phyloP scores from a whole-genome alignment of 2,329 filamentous ascomycete species.

The Aspergillus hortae region DNA sequence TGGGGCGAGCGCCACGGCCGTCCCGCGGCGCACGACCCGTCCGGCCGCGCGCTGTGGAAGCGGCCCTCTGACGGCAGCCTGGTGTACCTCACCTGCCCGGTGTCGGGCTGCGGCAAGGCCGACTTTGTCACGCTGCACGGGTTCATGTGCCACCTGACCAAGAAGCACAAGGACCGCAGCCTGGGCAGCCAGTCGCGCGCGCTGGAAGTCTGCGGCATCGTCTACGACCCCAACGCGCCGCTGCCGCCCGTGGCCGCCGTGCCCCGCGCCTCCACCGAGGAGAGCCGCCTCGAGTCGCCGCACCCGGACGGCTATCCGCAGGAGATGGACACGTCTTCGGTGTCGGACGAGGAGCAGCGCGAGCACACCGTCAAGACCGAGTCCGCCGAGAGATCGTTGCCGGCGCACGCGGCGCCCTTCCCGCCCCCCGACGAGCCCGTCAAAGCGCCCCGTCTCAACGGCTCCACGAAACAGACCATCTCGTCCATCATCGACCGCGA shows the following conservation, averaged over 20 bases:
- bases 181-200: constrained; percentile 39
- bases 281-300: constrained; percentile 29
- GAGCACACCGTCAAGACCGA: constrained; percentile 30
- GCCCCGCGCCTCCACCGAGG: constrained; percentile 34
- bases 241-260: constrained; percentile 29
- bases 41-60: constrained; percentile 39
- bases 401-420: constrained; percentile 12
- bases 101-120: constrained; percentile 36
- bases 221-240: constrained; percentile 36
- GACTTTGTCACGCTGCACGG: constrained; percentile 41
- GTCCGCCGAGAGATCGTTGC: constrained; percentile 19
- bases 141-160: constrained; percentile 42
- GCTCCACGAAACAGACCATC: constrained; percentile 37
- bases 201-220: constrained; percentile 37
- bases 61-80: constrained; percentile 36
- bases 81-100: constrained; percentile 38
- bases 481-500: constrained; percentile 37
- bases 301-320: constrained; percentile 29
- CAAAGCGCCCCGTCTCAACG: constrained; percentile 18
- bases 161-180: constrained; percentile 41
- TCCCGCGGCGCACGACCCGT: constrained; percentile 38
- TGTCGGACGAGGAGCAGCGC: constrained; percentile 23
- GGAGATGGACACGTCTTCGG: constrained; percentile 30
- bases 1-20: constrained; percentile 41
- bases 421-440: constrained; percentile 13